Evolutionary conservation across 2,329 filamentous ascomycete species (phyloP).

Genomic region (Cladophialophora exuberans): DNA sequence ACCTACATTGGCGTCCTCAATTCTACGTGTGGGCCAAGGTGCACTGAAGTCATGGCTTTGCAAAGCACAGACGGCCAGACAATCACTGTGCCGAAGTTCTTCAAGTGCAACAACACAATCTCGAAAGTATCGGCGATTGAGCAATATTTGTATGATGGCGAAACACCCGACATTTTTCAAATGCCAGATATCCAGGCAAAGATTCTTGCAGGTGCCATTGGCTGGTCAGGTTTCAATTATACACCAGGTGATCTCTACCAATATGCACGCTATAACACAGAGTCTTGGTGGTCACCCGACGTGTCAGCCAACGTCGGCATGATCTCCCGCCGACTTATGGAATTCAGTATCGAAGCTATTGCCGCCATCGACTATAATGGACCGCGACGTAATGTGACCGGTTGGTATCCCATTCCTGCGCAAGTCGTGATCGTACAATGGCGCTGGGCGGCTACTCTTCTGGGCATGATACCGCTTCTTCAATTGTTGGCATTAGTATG

Average conservation of each 20-base stretch:
- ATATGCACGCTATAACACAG: slow-evolving; percentile 22
- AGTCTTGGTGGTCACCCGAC: slow-evolving; percentile 27
- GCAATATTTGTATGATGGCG: slow-evolving; percentile 14
- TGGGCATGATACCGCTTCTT: slow-evolving; percentile 27
- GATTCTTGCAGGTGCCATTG: slow-evolving; percentile 32
- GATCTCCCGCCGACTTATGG: slow-evolving; percentile 26
- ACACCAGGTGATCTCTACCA: slow-evolving; percentile 18
- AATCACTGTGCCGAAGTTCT: slow-evolving; percentile 24
- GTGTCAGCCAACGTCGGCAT: slow-evolving; percentile 3
- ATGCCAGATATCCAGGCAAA: slow-evolving; percentile 26
- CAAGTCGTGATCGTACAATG: slow-evolving; percentile 83
- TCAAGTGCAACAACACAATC: slow-evolving; percentile 30
- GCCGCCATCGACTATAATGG: slow-evolving; percentile 33
- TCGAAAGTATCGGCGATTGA: slow-evolving; percentile 17
- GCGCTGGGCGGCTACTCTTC: slow-evolving; percentile 28
- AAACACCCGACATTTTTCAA: slow-evolving; percentile 19
- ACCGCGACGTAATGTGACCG: slow-evolving; percentile 64
- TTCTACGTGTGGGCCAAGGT: slow-evolving; percentile 31
- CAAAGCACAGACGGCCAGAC: slow-evolving; percentile 22
- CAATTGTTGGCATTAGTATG: slow-evolving; percentile 29
- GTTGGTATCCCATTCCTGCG: slow-evolving; percentile 79
- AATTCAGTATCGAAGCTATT: slow-evolving; percentile 29
- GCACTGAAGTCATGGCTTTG: slow-evolving; percentile 27
- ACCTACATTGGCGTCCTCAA: slow-evolving; percentile 28
- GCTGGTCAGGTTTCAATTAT: slow-evolving; percentile 30